Evolutionary conservation across 176 grass and related monocot genomes (phyloP), one percentile per base, ranked within the genome.

Genomic region (Oryza australiensis): DNA sequence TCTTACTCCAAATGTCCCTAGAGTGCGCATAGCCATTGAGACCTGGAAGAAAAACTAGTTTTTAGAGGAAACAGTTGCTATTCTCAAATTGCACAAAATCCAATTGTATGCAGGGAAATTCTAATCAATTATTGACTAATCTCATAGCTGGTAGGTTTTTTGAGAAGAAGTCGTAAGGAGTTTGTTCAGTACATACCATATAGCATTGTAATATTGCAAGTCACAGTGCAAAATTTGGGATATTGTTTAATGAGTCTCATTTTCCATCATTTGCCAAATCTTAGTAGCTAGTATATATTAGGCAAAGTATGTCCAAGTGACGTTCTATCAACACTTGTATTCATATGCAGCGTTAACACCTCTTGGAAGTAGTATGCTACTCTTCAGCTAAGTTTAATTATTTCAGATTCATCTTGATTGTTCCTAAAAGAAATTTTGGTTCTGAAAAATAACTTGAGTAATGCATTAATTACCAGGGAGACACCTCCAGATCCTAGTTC

Each of bases 401-500:
- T 43, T 73, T 1, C 12, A 74, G 9, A 64, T 64, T 76, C 72
- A 65, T 70, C 69, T 64, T 75, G 30, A 3, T 6, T 71, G 55
- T 3, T 57, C 11, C 23, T 76, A 51, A 70, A 13, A 63, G 1
- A 41, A 62, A 10, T 49, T 60, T 84, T 68, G 9, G 20, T 74
- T 22, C 33, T 2, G 37, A n/a, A 35, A 69, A 75, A 80, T 40
- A 18, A 82, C 16, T 65, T 16, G 70, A 73, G 29, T 15, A 26
- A 40, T 63, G 35, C 3, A 23, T 57, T 81, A 86, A 78, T 32
- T 89, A 98, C 95, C 92, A 98, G 86, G 40, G 95, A 98, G 86
- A 98, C 92, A 62, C 92, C 82, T 93, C 95, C 95, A 38, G 95
- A 98, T 76, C 95, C 95, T 51, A 98, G 81, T 11, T 98, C 95